Evolutionary conservation across 179 eudicot genomes (phyloP), one percentile per base, ranked within the genome.

Genomic region (Pouteria campechiana): DNA sequence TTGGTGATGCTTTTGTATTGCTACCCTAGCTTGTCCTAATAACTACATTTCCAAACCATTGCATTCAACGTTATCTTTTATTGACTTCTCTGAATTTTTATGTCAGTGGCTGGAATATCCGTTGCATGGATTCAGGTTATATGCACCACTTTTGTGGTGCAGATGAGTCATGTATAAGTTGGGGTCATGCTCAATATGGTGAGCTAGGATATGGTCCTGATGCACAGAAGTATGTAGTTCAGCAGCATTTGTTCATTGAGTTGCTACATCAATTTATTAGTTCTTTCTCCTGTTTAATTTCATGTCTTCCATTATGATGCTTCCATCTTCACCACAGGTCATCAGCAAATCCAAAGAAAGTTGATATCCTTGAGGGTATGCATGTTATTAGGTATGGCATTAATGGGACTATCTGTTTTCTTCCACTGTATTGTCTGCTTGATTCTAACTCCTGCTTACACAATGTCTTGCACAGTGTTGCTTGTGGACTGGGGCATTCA

Each of bases 91-190:
- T n/a, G n/a, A n/a, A n/a, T n/a, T n/a, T n/a, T n/a, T 30, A 19
- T 52, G 66, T 47, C 58, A 92, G 99, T 68, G 99, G 99, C 38
- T 92, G 99, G 99, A 59, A 82, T 58, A 38, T 92, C 57, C 85
- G 94, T 25, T 82, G 94, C 56, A 92, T 87, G 92, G 84, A 87
- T 66, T 92, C 99, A 24, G 99, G 99, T 32, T 37, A 58, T 31
- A 60, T 69, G 92, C 93, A 82, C 73, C 94, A 92, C 62, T 87
- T 73, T 55, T 96, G 82, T 59, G 99, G 99, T 56, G 96, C 99
- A 14, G 99, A 92, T 65, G 57, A 72, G 31, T 92, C 99, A 9
- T 92, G 99, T 56, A 92, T 92, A 52, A 92, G 99, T 59, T 92
- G 99, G 99, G 99, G 99, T 8, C 92, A 68, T 44, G 99, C 94